A percentile compares a stretch with the other conserved stretches of the same genome.
Conservation (phyloP, 1,284 basidiomycete genomes). For the Leccinum pachyderme region DNA sequence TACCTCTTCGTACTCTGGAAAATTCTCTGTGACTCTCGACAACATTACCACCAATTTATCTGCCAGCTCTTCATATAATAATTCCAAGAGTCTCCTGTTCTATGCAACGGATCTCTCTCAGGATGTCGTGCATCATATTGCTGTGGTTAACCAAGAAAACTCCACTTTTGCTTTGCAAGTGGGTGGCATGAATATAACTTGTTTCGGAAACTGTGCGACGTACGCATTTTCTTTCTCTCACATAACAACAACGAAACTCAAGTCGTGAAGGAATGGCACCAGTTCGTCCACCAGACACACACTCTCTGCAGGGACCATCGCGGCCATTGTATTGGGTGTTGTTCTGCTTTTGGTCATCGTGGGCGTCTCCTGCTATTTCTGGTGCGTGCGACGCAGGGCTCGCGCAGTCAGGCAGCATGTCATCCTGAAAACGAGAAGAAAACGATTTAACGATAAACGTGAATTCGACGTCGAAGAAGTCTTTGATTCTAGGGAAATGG, state of each 20-base stretch:
- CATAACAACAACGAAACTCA: neutral
- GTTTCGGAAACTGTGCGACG: slow-evolving; percentile 32
- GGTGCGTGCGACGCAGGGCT: slow-evolving; percentile 45
- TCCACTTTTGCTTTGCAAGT: slow-evolving; percentile 40
- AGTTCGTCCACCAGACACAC: slow-evolving; percentile 12
- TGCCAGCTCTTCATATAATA: slow-evolving; percentile 44
- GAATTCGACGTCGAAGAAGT: slow-evolving; percentile 12
- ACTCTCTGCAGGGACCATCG: slow-evolving; percentile 53
- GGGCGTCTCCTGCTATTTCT: slow-evolving; percentile 38
- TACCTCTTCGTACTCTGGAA: slow-evolving; percentile 50
- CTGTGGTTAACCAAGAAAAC: slow-evolving; percentile 56
- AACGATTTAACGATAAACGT: neutral
- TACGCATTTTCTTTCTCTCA: slow-evolving; percentile 16
- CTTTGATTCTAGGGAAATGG: slow-evolving; percentile 25
- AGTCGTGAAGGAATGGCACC: slow-evolving; percentile 14
- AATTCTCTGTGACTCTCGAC: slow-evolving; percentile 61
- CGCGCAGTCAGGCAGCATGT: slow-evolving; percentile 20
- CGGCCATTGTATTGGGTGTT: slow-evolving; percentile 57
- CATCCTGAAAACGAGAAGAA: neutral
- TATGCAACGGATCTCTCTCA: slow-evolving; percentile 60
- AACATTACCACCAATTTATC: slow-evolving; percentile 41
- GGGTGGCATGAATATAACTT: slow-evolving; percentile 42
- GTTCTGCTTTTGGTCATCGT: slow-evolving; percentile 49
- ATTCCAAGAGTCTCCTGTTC: slow-evolving; percentile 54
- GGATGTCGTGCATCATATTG: slow-evolving; percentile 45